phyloP scores from a whole-genome alignment of 1,139 yeast species.

The Eremothecium sinecaudum region DNA sequence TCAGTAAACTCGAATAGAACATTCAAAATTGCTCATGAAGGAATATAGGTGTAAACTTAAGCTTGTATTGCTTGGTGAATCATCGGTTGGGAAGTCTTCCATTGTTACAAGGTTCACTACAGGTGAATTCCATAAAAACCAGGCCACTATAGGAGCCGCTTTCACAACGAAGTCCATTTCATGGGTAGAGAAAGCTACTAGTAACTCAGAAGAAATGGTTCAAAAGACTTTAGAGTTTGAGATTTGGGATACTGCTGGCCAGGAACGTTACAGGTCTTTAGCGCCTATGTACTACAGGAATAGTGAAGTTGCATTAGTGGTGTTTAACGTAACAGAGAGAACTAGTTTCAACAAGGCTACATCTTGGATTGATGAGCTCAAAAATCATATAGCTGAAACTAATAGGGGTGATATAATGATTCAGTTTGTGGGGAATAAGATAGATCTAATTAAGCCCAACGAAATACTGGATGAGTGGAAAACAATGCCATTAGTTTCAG shows the following conservation, averaged over 20 bases:
- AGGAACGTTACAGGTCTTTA: constrained; percentile 67
- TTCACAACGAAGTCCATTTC: constrained; percentile 79
- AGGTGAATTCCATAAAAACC: constrained; percentile 80
- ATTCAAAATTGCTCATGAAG: too few relatives aligned
- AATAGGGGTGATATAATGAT: constrained; percentile 50
- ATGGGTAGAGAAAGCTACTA: constrained; percentile 34
- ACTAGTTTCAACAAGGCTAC: constrained; percentile 79
- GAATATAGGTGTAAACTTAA: constrained; percentile 41
- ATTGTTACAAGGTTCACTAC: constrained; percentile 86
- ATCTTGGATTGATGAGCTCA: constrained; percentile 89
- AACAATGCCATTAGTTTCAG: constrained; percentile 73
- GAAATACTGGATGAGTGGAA: constrained; percentile 41
- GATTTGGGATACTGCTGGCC: constrained; percentile 87
- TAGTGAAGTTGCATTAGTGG: constrained; percentile 74
- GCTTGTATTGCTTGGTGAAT: constrained; percentile 82
- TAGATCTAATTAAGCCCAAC: constrained; percentile 43
- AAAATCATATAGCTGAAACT: constrained; percentile 64
- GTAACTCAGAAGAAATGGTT: constrained; percentile 36
- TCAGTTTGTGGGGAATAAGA: constrained; percentile 73
- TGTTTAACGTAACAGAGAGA: constrained; percentile 55
- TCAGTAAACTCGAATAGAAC: too few relatives aligned
- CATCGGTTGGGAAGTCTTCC: constrained; percentile 91
- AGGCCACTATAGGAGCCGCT: constrained; percentile 97
- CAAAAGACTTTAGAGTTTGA: constrained; percentile 59
- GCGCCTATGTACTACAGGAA: constrained; percentile 85